Percentiles rank a stretch among this genome's conserved stretches.
Evolutionary conservation across 345 rosid genomes (phyloP).

Genomic region (Camelina neglecta): DNA sequence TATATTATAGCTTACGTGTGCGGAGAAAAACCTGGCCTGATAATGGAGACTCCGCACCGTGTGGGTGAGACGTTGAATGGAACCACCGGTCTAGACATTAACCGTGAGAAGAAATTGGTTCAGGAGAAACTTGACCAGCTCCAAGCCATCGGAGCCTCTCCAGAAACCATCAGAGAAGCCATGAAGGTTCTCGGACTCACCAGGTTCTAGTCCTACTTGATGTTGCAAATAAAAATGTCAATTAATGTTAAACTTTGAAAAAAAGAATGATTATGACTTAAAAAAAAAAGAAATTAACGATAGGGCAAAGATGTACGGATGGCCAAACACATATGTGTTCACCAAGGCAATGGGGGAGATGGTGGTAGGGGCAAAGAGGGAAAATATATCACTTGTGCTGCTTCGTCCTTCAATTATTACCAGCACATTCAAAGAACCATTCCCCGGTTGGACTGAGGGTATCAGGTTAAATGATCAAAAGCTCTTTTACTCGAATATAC

Average conservation of each 20-base stretch:
- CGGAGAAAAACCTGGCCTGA: slow-evolving; percentile 65
- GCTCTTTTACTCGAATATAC: not conserved
- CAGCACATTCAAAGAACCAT: slow-evolving; percentile 60
- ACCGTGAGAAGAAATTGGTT: slow-evolving; percentile 53
- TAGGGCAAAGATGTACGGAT: slow-evolving; percentile 58
- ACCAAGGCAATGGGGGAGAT: slow-evolving; percentile 71
- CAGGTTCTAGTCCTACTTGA: slow-evolving; percentile 48
- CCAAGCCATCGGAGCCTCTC: slow-evolving; percentile 44
- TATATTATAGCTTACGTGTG: slow-evolving; percentile 66
- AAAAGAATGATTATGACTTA: not conserved
- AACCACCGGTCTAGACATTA: slow-evolving; percentile 53
- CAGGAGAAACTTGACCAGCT: slow-evolving; percentile 57
- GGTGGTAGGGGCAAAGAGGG: slow-evolving; percentile 50
- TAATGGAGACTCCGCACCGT: slow-evolving; percentile 48
- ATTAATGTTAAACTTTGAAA: not conserved
- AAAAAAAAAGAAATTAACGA: not conserved
- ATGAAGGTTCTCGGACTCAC: slow-evolving; percentile 67
- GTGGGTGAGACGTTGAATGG: slow-evolving; percentile 70
- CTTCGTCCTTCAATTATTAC: slow-evolving; percentile 56
- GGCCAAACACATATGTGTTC: slow-evolving; percentile 62
- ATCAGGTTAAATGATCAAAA: slow-evolving; percentile 44
- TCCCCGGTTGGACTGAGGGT: slow-evolving; percentile 67
- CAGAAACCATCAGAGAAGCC: slow-evolving; percentile 47
- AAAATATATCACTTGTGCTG: slow-evolving; percentile 46
- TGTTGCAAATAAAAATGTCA: not conserved